Base-by-base conservation (phyloP, 2,329 filamentous ascomycete species). In the Dactylellina leptospora region DNA sequence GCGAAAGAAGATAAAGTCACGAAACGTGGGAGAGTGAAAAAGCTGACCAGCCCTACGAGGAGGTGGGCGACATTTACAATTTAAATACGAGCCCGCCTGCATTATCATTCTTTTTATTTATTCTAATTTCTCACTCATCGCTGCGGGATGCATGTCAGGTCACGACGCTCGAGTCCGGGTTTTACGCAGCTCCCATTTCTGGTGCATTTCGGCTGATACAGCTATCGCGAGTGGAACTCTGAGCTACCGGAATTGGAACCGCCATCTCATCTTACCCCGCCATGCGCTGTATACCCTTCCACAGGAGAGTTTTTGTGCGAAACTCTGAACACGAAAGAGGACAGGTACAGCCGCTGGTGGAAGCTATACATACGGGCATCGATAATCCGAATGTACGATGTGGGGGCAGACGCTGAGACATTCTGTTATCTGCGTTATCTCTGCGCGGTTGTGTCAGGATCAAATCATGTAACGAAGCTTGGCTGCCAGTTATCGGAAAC, bases 381-480 rank as follows among this genome's bases (percentile, higher is more conserved):
- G 20, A n/a, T n/a, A n/a, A n/a, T n/a, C n/a, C n/a, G n/a, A n/a
- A n/a, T n/a, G 42, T 44, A 38, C 16, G 22, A 30, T 20, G 53
- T 66, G 61, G 61, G 61, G 61, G 61, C 8, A 33, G 38, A 30
- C 47, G 6, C 36, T 63, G 30, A 55, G 59, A 54, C 59, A 50
- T 66, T 48, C 27, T 27, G 51, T 51, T 66, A 66, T 66, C 61
- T 11, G 42, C 16, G 62, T 59, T 60, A 68, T 59, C 62, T 68
- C 30, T 4, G 4, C 3, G 36, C 16, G 40, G 60, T 59, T 53
- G 42, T 56, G 50, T 64, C 50, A 51, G 28, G n/a, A n/a, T n/a
- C n/a, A n/a, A 50, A 51, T 68, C 62, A 54, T 60, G 62, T 56
- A 56, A 23, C 25, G 11, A 54, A 33, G 16, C 51, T 64, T 64